Evolutionary conservation across 257 asterid species (phyloP), one percentile per base, ranked within the genome.

Genomic region (Solanum appendiculatum): DNA sequence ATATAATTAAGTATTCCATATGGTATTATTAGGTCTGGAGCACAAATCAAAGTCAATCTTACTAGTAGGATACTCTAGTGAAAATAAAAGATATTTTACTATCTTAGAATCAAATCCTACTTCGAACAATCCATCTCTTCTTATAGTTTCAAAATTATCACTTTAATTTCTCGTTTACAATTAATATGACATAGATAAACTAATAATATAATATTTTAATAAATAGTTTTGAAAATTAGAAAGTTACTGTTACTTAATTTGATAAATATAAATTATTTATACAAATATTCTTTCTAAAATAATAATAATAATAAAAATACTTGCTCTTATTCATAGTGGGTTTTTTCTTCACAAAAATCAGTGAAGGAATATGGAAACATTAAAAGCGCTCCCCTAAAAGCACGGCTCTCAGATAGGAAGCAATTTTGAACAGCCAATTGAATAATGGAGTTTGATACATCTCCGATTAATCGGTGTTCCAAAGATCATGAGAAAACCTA

Each of bases 381-480:
- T n/a, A 40, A 42, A 25, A 44, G 9, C 5, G 64, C 23, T 15
- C 6, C 20, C n/a, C n/a, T 25, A 80, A 77, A 80, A 15, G 14
- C 36, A 80, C 9, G 66, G 64, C 39, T 14, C 10, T 27, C 15
- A 78, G 25, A 78, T 78, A 14, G 40, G 66, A 8, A 5, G 14
- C 1, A 1, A 15, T 70, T 69, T 70, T 44, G 63, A 42, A 78
- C 27, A 78, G 64, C 27, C 39, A 36, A 39, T 40, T 3, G 58
- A 44, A 27, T 25, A 78, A 97, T 97, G 99, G 99, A 97, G 92
- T 91, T 97, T 37, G 99, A 92, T 92, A 89, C 97, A 16, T 94
- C 95, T 73, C 94, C 99, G 54, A 92, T 96, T 48, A 93, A 91
- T 90, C 95, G 98, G 12, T 97, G 98, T 90, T 95, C 99, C 25